Evolutionary conservation across 805 yeast genomes (phyloP).

Genomic region (Metschnikowia reukaufii): DNA sequence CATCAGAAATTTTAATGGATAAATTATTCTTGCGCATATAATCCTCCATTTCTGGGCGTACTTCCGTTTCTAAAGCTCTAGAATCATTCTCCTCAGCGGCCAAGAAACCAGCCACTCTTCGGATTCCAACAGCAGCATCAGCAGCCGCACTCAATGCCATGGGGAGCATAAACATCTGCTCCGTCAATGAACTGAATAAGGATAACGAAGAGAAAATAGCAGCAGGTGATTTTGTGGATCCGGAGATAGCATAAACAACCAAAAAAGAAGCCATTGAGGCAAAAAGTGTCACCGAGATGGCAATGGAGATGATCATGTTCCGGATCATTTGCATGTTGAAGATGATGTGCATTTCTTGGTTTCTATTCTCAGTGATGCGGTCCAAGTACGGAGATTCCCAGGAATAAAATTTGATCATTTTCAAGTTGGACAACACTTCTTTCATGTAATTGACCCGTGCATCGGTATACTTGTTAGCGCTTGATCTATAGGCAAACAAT

Average conservation of each 20-base stretch:
- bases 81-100: constrained; percentile 44
- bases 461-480: constrained; percentile 70
- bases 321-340: constrained; percentile 64
- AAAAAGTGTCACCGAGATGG: constrained; percentile 65
- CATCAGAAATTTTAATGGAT: constrained; percentile 54
- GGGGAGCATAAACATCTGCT: constrained; percentile 68
- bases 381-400: constrained; percentile 83
- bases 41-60: constrained; percentile 22
- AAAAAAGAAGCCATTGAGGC: constrained; percentile 62
- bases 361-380: constrained; percentile 55
- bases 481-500: constrained; percentile 54
- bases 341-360: constrained; percentile 59
- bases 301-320: constrained; percentile 56
- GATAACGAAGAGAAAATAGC: constrained; percentile 69
- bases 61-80: constrained; percentile 29
- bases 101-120: constrained; percentile 55
- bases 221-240: constrained; percentile 49
- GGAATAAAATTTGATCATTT: constrained; percentile 81
- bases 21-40: constrained; percentile 28
- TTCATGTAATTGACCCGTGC: constrained; percentile 70
- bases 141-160: constrained; percentile 65
- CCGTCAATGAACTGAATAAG: constrained; percentile 59
- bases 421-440: constrained; percentile 76
- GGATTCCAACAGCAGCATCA: constrained; percentile 64
- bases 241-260: constrained; percentile 34